Evolutionary conservation across 768 basidiomycete genomes (phyloP), one percentile per base, ranked within the genome.

Genomic region (Pholiota microspora): DNA sequence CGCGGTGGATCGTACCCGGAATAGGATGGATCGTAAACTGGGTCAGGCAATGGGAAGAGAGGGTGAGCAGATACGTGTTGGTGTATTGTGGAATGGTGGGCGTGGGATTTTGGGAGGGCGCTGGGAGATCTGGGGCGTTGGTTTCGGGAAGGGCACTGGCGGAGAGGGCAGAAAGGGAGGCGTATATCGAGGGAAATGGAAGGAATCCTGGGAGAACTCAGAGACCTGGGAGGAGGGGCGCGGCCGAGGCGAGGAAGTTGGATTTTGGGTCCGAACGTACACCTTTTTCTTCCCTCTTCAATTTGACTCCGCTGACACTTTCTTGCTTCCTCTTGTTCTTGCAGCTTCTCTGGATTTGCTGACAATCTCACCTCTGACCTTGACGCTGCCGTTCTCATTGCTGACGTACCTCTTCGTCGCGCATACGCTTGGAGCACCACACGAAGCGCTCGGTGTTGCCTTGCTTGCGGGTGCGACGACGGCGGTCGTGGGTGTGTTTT

Each of bases 361-460:
- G 59, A 89, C 85, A 13, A 79, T 89, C 25, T 82, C 89, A 10
- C 88, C 93, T 15, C 73, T 92, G 47, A 89, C 87, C 0, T 73
- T 94, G 56, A 89, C 90, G 0, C 79, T 94, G 58, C 89, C 92
- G 4, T 89, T 92, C 58, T 86, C 92, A 12, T 73, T 95, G 25
- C 72, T 81, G 32, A 89, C 92, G 4, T 97, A 96, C 68, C 70
- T 98, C 16, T 91, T 95, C 60, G 89, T 93, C n/a, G 88, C 92
- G 2, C 90, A 92, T 69, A 86, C 88, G 0, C 71, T 93, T 18
- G 66, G 69, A 15, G 83, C 85, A 23, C 90, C 92, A 0, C 68
- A 84, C 44, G 80, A 88, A 61, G 91, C 92, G 0, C 75, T 94
- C 7, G 78, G 85, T 10, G 88, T 89, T 18, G 84, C 89, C 0